These are phyloP conservation scores for Paramecium sonneborni DNA, from an alignment of 73 alveolate species.

Conservation along the genomic window DNA sequence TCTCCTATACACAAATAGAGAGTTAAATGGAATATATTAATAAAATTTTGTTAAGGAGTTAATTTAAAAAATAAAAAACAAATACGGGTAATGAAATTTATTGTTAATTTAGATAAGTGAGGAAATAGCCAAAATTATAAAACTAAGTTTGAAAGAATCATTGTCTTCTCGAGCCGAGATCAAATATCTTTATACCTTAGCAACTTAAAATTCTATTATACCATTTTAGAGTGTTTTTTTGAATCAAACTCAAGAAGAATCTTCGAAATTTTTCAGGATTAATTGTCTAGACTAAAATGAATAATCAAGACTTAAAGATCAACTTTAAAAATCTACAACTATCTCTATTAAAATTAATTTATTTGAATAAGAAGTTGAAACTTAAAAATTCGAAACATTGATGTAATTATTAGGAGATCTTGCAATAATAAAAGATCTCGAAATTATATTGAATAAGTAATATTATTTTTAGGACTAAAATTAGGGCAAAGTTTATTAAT, in stretches of 20 bases:
- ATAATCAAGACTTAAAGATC: neutral
- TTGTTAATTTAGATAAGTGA: constrained; percentile 41
- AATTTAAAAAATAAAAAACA: neutral
- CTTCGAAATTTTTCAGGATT: neutral
- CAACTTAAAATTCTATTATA: neutral
- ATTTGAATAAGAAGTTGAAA: neutral
- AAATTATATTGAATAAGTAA: neutral
- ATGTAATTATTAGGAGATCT: neutral
- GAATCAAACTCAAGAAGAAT: neutral
- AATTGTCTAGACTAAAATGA: neutral
- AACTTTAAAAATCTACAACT: neutral
- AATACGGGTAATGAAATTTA: constrained; percentile 6
- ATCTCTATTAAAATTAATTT: neutral
- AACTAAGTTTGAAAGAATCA: neutral
- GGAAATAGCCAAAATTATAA: neutral
- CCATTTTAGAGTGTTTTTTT: neutral
- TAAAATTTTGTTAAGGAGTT: neutral
- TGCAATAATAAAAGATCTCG: neutral
- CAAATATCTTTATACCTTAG: neutral
- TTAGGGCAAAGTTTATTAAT: neutral
- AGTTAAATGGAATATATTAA: neutral
- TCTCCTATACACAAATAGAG: neutral
- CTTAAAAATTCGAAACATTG: neutral
- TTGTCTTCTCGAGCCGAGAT: neutral
- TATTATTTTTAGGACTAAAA: neutral